Base-by-base conservation (phyloP, 768 basidiomycete genomes). In the Hypsizygus marmoreus region DNA sequence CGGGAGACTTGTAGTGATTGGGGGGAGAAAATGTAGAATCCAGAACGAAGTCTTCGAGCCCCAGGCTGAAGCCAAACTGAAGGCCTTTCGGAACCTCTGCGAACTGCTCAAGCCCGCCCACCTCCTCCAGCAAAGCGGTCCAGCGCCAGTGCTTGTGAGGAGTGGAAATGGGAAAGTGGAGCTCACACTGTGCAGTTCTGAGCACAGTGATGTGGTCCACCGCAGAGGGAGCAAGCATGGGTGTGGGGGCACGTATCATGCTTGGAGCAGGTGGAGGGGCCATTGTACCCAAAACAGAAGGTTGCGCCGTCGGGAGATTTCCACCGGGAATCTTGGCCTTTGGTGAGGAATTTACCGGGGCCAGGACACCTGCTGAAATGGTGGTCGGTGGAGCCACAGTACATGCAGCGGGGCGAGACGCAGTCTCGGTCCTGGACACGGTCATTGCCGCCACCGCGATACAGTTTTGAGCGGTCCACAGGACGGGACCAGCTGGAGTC, bases 141-240 rank as follows among this genome's bases (percentile, higher is more conserved):
- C 60, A 63, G 10, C 26, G 33, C 5, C 33, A 31, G 34, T 47
- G 51, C 5, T 14, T 30, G 6, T 58, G 51, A 1, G 51, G 50
- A 16, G 58, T 63, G 13, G 49, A 20, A 12, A 63, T 47, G 0
- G 51, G 55, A 2, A 53, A 46, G 17, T 48, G 46, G 1, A 17
- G 13, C 2, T 39, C 26, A 50, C 14, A 16, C n/a, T 36, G 22
- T 13, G 33, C 51, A 54, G 5, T 7, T 29, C 17, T 54, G 50
- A 0, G 51, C 54, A n/a, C 32, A 31, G 38, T 63, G 47, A 2
- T 26, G 19, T 23, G 22, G 6, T 22, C 13, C 20, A 9, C 52
- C 40, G 36, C 57, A 59, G 26, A 53, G 38, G 33, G 51, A 53
- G 34, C 57, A 59, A 19, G 35, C 24, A 29, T 59, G 57, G 32